These are phyloP conservation scores for Candida bentonensis DNA, from an alignment of 805 yeast species.

Conservation along the genomic window DNA sequence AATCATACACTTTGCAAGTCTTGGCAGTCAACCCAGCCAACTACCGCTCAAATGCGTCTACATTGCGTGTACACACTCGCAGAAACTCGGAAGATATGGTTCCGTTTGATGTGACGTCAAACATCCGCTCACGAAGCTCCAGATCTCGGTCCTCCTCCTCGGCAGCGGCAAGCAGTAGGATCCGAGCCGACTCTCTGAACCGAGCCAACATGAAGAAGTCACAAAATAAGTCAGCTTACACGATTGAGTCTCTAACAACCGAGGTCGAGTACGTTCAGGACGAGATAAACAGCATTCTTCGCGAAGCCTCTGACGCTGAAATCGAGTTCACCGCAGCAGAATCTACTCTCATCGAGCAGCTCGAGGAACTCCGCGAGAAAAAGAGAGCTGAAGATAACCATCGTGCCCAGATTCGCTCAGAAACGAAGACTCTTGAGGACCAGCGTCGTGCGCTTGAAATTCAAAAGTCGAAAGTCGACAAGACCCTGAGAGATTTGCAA, in stretches of 20 bases:
- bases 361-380: slow-evolving; percentile 17
- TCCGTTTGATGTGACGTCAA: background rate
- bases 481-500: slow-evolving; percentile 10
- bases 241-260: background rate
- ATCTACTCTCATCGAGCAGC: slow-evolving; percentile 15
- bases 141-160: background rate
- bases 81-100: slow-evolving; percentile 11
- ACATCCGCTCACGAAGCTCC: background rate
- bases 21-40: slow-evolving; percentile 18
- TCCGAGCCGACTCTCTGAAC: background rate
- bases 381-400: slow-evolving; percentile 19
- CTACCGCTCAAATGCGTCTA: slow-evolving; percentile 15
- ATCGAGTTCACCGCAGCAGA: slow-evolving; percentile 17
- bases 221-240: background rate
- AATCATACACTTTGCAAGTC: slow-evolving; percentile 18
- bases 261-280: slow-evolving; percentile 22
- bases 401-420: slow-evolving; percentile 21
- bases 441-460: slow-evolving; percentile 23
- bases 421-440: slow-evolving; percentile 24
- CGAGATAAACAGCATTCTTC: slow-evolving; percentile 18
- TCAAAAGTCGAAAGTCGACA: slow-evolving; percentile 20
- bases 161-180: background rate
- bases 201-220: background rate
- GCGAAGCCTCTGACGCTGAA: slow-evolving; percentile 15
- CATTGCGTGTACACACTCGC: slow-evolving; percentile 16